phyloP scores from a whole-genome alignment of 352 stramenopile species.

The Globisporangium acanthophoron region DNA sequence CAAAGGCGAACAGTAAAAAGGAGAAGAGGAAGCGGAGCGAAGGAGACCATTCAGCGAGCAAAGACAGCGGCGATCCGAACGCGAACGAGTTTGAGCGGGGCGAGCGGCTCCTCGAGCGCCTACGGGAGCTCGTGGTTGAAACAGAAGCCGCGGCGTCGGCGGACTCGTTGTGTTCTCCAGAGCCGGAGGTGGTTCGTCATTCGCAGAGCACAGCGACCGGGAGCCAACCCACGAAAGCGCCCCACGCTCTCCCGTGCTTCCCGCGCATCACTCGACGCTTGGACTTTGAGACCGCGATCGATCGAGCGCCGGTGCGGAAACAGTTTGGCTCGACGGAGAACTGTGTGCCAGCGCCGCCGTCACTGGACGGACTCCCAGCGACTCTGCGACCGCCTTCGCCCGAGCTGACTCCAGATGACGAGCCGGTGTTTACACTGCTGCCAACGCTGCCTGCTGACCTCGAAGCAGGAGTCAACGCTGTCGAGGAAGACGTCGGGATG shows the following conservation, averaged over 20 bases:
- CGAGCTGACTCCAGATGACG: slow-evolving; percentile 10
- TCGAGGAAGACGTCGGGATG: not conserved
- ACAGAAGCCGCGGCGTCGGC: slow-evolving; percentile 14
- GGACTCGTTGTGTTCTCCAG: slow-evolving; percentile 20
- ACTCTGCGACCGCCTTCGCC: not conserved
- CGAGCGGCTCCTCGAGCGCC: slow-evolving; percentile 27
- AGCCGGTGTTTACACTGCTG: slow-evolving; percentile 7
- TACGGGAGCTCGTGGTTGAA: slow-evolving; percentile 25
- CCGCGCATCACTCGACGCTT: slow-evolving; percentile 38
- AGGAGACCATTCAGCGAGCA: not conserved
- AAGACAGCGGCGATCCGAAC: slow-evolving; percentile 1
- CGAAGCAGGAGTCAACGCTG: not conserved
- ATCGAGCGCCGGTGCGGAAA: not conserved
- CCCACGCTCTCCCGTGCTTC: slow-evolving; percentile 16
- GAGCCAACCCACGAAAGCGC: slow-evolving; percentile 12
- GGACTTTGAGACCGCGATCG: slow-evolving; percentile 28
- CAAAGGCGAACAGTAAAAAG: slow-evolving; percentile 5
- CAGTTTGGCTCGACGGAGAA: slow-evolving; percentile 9
- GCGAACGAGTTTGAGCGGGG: slow-evolving; percentile 22
- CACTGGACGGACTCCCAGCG: not conserved
- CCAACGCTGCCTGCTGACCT: not conserved
- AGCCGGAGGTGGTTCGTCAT: slow-evolving; percentile 7
- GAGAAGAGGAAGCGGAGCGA: slow-evolving; percentile 6
- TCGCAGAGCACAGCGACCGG: slow-evolving; percentile 3
- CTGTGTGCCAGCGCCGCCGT: slow-evolving; percentile 25